Evolutionary conservation across 371 early-diverging fungal genomes (phyloP).

Genomic region (Mucor ambiguus): DNA sequence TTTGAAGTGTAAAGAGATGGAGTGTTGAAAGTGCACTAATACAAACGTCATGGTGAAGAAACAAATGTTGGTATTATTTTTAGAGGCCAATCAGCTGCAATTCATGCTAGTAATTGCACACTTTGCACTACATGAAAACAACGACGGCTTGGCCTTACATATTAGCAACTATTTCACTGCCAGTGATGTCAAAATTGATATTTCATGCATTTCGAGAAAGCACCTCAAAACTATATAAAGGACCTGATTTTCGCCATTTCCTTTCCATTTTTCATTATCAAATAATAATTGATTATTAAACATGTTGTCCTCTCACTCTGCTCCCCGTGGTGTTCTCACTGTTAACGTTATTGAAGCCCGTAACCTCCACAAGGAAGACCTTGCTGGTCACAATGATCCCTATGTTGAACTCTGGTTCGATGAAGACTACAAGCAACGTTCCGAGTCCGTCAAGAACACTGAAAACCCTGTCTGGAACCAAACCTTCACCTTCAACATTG

Average conservation of each 20-base stretch:
- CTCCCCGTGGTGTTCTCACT: conserved; percentile 37
- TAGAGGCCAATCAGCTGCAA: background rate
- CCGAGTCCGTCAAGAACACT: conserved; percentile 25
- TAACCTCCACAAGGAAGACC: conserved; percentile 39
- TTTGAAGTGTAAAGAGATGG: background rate
- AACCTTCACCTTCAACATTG: conserved; percentile 44
- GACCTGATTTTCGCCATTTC: background rate
- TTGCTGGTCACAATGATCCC: conserved; percentile 38
- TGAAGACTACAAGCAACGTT: conserved; percentile 44
- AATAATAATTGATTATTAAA: conserved; percentile 1
- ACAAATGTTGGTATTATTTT: background rate
- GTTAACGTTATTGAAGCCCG: conserved; percentile 41
- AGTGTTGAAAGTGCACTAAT: background rate
- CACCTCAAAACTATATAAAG: background rate
- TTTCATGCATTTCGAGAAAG: background rate
- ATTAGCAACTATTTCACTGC: background rate
- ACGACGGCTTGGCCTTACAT: background rate
- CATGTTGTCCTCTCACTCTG: conserved; percentile 29
- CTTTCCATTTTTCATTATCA: background rate
- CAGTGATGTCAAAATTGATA: conserved; percentile 3
- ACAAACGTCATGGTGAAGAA: background rate
- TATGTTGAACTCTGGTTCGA: conserved; percentile 46
- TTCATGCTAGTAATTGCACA: background rate
- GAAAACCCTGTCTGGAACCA: conserved; percentile 49
- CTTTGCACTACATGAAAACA: background rate